Base-by-base conservation (phyloP, 495 filamentous ascomycete genomes). In the Penicillium nucicola region DNA sequence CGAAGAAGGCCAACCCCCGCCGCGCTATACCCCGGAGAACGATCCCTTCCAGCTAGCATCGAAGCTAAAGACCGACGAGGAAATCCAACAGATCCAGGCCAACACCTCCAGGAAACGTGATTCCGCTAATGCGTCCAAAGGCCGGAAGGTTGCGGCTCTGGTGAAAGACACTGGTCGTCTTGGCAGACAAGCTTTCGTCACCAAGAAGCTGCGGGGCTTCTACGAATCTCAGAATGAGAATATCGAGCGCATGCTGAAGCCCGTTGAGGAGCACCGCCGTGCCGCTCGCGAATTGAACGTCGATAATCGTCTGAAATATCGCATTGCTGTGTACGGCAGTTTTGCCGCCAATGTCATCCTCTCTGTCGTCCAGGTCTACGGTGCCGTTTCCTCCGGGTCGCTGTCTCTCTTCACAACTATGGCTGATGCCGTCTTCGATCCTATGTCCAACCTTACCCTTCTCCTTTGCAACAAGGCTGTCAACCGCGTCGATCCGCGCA, bases 361-460 rank as follows among this genome's bases (percentile, higher is more conserved):
- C 3, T 81, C 90, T 6, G 69, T 79, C 6, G 75, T 98, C 4
- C 93, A 98, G 60, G 70, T 97, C 33, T 98, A 96, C 70, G 93
- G 84, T 25, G 93, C 93, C 42, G 79, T 87, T 28, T 84, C 89
- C 1, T 95, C 90, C 2, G 83, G 85, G 17, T 96, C 90, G 5
- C 79, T 97, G 33, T 97, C 92, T 5, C 83, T 98, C 42, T 96
- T 97, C 77, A 96, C 93, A 6, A 98, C 95, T 43, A 96, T 96
- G 88, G 93, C 92, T 30, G 93, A 98, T 68, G 86, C 92, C 19
- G 79, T 98, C 55, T 98, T 98, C 72, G 93, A 98, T 66, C 95
- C 95, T 13, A 59, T 95, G 65, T 90, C 86, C 62, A 97, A 97
- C 69, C 60, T 96, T 32, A 92, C 89, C 0, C 78, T 98, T 4